A percentile compares a stretch with the other conserved stretches of the same genome.
Conservation (phyloP, 148 eudicot genomes). For the Mesembryanthemum crystallinum region DNA sequence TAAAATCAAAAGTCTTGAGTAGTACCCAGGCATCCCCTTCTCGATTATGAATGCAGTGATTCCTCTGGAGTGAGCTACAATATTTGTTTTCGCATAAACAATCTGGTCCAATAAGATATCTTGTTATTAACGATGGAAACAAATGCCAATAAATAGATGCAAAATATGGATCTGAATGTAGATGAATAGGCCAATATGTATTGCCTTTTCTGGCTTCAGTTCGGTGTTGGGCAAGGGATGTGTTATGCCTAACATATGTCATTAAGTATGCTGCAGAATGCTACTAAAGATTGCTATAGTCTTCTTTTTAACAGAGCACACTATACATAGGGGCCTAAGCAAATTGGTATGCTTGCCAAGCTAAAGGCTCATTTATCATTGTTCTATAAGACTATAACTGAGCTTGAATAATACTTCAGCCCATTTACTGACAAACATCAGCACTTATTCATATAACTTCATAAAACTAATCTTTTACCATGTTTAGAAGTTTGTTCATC, state of each 20-base stretch:
- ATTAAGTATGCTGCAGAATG: not conserved
- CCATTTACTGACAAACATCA: too few relatives aligned
- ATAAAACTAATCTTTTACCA: too few relatives aligned
- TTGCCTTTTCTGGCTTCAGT: not conserved
- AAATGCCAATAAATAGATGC: not conserved
- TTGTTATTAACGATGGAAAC: not conserved
- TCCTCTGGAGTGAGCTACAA: slow-evolving; percentile 76
- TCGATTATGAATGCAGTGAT: slow-evolving; percentile 96
- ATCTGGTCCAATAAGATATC: slow-evolving; percentile 46
- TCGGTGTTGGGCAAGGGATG: not conserved
- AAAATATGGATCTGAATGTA: not conserved
- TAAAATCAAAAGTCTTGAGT: not conserved
- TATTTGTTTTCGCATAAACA: slow-evolving; percentile 90
- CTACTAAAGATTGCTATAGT: not conserved
- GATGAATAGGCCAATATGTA: not conserved
- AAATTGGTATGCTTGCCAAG: too few relatives aligned
- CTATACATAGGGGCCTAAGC: not conserved
- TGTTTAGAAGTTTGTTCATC: too few relatives aligned
- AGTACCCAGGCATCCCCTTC: slow-evolving; percentile 93
- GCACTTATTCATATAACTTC: too few relatives aligned
- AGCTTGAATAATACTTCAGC: too few relatives aligned
- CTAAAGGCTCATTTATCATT: too few relatives aligned
- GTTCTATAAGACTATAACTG: too few relatives aligned
- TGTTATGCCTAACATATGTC: not conserved
- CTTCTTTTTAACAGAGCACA: not conserved